Evolutionary conservation across 768 basidiomycete genomes (phyloP).

Genomic region (Gymnopilus junonius): DNA sequence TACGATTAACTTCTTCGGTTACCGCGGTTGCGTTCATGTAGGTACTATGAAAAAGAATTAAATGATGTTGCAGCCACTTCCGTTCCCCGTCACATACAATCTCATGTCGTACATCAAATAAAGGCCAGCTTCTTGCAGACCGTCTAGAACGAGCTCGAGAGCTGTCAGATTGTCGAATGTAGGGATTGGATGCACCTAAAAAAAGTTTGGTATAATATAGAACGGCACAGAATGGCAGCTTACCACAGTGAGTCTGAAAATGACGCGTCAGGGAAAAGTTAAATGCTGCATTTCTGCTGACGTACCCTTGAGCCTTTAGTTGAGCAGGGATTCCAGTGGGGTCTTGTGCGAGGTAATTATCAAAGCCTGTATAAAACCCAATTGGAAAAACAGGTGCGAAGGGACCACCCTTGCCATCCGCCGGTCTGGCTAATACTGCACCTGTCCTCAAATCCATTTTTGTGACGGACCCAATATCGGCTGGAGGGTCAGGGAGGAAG

Average conservation of each 20-base stretch:
- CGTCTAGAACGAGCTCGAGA: conserved; percentile 61
- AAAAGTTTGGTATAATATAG: not conserved
- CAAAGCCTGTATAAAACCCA: conserved; percentile 74
- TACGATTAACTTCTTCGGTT: conserved; percentile 65
- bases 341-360: conserved; percentile 55
- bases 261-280: not conserved
- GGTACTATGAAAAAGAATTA: conserved; percentile 39
- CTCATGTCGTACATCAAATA: conserved; percentile 90
- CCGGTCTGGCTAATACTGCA: conserved; percentile 54
- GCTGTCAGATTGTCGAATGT: conserved; percentile 62
- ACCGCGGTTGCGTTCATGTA: conserved; percentile 71
- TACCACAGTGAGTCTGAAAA: conserved; percentile 44
- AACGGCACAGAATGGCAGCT: conserved; percentile 25
- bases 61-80: not conserved
- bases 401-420: conserved; percentile 49
- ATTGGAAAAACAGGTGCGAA: conserved; percentile 69
- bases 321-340: conserved; percentile 55
- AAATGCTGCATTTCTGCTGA: not conserved
- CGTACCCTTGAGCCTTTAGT: conserved; percentile 62
- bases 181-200: conserved; percentile 72
- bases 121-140: conserved; percentile 69
- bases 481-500: conserved; percentile 51
- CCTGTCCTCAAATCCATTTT: conserved; percentile 68
- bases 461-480: conserved; percentile 56
- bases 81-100: conserved; percentile 34